These are phyloP conservation scores for Phytophthora syringae DNA, from an alignment of 352 stramenopile genomes.

Conservation along the genomic window DNA sequence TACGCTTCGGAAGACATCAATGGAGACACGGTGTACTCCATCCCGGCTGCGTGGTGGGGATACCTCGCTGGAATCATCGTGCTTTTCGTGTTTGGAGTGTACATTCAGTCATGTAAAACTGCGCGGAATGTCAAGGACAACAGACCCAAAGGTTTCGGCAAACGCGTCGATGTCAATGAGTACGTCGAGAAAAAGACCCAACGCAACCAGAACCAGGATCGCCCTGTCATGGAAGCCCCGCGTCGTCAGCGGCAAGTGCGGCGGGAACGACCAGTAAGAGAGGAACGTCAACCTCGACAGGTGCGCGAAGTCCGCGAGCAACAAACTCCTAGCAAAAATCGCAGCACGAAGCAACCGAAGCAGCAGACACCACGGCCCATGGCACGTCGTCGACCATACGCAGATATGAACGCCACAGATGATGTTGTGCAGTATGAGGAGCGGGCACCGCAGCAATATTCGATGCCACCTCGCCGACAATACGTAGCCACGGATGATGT, in stretches of 20 bases:
- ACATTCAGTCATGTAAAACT: slow-evolving; percentile 58
- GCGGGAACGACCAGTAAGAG: slow-evolving; percentile 17
- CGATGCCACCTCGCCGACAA: too few species aligned
- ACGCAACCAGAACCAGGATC: slow-evolving; percentile 11
- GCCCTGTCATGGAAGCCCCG: slow-evolving; percentile 15
- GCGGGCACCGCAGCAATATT: too few species aligned
- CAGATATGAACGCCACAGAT: too few species aligned
- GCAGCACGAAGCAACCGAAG: slow-evolving; percentile 10
- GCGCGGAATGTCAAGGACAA: slow-evolving; percentile 32
- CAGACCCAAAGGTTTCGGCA: slow-evolving; percentile 6
- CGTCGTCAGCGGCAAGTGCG: slow-evolving; percentile 7
- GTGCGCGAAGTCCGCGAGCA: slow-evolving; percentile 9
- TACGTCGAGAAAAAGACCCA: slow-evolving; percentile 32
- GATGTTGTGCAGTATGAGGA: too few species aligned
- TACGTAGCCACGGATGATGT: too few species aligned
- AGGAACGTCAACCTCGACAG: slow-evolving; percentile 9
- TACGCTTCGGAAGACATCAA: slow-evolving; percentile 36
- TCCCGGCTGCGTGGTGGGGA: slow-evolving; percentile 51
- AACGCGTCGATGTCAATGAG: slow-evolving; percentile 3
- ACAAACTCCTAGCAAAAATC: slow-evolving; percentile 13
- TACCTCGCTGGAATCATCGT: slow-evolving; percentile 53
- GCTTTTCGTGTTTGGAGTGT: slow-evolving; percentile 48
- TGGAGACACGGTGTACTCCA: slow-evolving; percentile 40
- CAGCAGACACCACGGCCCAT: too few species aligned
- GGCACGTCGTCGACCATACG: too few species aligned